A percentile compares a stretch with the other conserved stretches of the same genome.
phyloP scores from a whole-genome alignment of 148 eudicot genomes.

The Fallopia convolvulus region DNA sequence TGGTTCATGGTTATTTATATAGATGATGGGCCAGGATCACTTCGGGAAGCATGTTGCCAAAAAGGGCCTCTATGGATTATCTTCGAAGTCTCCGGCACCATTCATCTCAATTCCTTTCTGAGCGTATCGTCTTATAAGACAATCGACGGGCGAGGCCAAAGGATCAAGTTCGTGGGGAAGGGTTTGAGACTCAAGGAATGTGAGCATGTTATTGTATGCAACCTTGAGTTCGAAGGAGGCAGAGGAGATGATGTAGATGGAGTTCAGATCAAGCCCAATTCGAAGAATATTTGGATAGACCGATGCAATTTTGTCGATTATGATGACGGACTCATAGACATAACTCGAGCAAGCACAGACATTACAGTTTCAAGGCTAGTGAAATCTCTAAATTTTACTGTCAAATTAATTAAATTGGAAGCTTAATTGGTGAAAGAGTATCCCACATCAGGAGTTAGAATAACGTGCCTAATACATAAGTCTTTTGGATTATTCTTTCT shows the following conservation, averaged over 20 bases:
- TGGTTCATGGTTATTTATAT: not conserved
- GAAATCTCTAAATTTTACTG: not conserved
- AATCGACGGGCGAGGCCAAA: conserved; percentile 87
- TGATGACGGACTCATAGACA: conserved; percentile 90
- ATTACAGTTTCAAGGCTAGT: conserved; percentile 80
- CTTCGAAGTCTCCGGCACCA: conserved; percentile 79
- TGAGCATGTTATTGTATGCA: conserved; percentile 85
- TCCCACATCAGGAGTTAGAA: too few relatives aligned
- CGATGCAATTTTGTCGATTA: conserved; percentile 70
- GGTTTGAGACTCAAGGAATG: conserved; percentile 87
- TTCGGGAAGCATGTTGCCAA: conserved; percentile 68
- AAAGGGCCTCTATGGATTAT: conserved; percentile 90
- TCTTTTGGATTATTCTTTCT: too few relatives aligned
- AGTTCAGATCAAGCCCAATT: conserved; percentile 85
- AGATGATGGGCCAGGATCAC: conserved; percentile 98
- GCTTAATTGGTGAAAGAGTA: too few relatives aligned
- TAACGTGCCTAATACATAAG: too few relatives aligned
- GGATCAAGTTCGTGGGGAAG: conserved; percentile 62
- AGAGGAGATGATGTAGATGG: conserved; percentile 86
- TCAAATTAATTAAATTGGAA: too few relatives aligned
- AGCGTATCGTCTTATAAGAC: conserved; percentile 79
- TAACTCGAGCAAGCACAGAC: conserved; percentile 75
- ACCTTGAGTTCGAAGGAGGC: conserved; percentile 79
- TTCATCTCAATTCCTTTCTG: conserved; percentile 53
- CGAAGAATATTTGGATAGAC: conserved; percentile 91